Evolutionary conservation across 768 basidiomycete genomes (phyloP), one percentile per base, ranked within the genome.

Genomic region (Postia placenta): DNA sequence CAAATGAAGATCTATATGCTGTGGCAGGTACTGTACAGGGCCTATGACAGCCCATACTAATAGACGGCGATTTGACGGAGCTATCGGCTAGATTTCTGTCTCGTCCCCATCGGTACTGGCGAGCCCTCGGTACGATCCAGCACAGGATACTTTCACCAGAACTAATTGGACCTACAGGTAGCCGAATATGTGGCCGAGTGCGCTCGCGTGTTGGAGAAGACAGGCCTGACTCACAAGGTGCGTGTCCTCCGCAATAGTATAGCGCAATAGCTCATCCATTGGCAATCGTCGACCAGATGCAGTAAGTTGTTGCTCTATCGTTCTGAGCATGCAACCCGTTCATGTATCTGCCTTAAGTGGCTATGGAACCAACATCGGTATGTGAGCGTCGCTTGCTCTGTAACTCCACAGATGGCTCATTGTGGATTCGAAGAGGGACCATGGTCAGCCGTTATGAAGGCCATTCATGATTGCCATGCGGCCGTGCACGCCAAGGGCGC

Each of bases 321-420:
- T 2, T 15, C 15, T 33, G 30, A 42, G 33, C n/a, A 25, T 41
- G 20, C 5, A 24, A 20, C 36, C 22, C 25, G 23, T 36, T 22
- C 24, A 7, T 45, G 56, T 30, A 17, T 49, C 19, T 33, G 24
- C 23, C 2, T 24, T 14, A 52, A 92, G 91, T 58, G 91, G 90
- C 4, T 96, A 94, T 60, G 93, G 93, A 19, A 96, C 94, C 1
- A 95, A 95, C 62, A 59, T 95, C 35, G 91, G 88, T 77, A 56
- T 38, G 69, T 22, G 3, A 27, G 12, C 24, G 5, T 27, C 12
- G 11, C 23, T 7, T 14, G 33, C 4, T 28, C 22, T 26, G 20
- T 43, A 24, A 36, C 4, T 20, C 1, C 5, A 17, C n/a, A n/a
- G n/a, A 35, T 11, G 6, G 15, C n/a, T 3, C 14, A 42, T 20